A percentile compares a stretch with the other conserved stretches of the same genome.
phyloP scores from a whole-genome alignment of 2,329 filamentous ascomycete species.

The Aspergillus fischeri region DNA sequence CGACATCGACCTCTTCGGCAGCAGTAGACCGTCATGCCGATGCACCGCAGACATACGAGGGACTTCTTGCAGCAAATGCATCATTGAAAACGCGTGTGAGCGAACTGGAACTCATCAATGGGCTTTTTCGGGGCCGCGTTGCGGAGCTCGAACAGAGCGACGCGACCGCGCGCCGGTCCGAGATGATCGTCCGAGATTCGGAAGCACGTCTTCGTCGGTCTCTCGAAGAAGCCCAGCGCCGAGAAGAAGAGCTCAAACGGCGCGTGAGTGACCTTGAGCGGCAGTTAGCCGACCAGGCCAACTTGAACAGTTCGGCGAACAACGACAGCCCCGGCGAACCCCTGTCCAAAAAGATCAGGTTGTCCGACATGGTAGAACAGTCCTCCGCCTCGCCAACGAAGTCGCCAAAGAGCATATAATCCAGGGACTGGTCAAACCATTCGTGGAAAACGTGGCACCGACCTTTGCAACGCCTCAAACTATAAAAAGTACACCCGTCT shows the following conservation, averaged over 20 bases:
- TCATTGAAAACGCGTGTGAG: slow-evolving; percentile 91
- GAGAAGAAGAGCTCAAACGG: slow-evolving; percentile 77
- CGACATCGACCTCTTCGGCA: slow-evolving; percentile 54
- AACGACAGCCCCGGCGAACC: slow-evolving; percentile 41
- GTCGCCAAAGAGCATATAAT: slow-evolving; percentile 33
- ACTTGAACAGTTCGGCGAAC: slow-evolving; percentile 11
- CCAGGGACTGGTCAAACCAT: slow-evolving; percentile 6
- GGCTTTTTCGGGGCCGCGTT: slow-evolving; percentile 71
- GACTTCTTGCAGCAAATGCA: slow-evolving; percentile 73
- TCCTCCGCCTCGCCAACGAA: slow-evolving; percentile 26
- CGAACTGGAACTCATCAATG: slow-evolving; percentile 92
- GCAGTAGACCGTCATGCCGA: slow-evolving; percentile 61
- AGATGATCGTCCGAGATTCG: slow-evolving; percentile 52
- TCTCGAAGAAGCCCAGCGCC: slow-evolving; percentile 70
- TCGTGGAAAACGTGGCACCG: slow-evolving; percentile 5
- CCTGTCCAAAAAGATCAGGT: slow-evolving; percentile 52
- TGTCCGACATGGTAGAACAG: slow-evolving; percentile 52
- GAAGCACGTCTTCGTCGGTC: slow-evolving; percentile 56
- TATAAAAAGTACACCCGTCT: slow-evolving; percentile 4
- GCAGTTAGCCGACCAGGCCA: slow-evolving; percentile 39
- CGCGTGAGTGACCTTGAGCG: slow-evolving; percentile 74
- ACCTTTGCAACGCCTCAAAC: not conserved
- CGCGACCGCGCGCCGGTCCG: slow-evolving; percentile 59
- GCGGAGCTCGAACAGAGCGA: slow-evolving; percentile 73
- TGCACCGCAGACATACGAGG: slow-evolving; percentile 72